phyloP scores from a whole-genome alignment of 805 yeast species.

The Metschnikowia continentalis region DNA sequence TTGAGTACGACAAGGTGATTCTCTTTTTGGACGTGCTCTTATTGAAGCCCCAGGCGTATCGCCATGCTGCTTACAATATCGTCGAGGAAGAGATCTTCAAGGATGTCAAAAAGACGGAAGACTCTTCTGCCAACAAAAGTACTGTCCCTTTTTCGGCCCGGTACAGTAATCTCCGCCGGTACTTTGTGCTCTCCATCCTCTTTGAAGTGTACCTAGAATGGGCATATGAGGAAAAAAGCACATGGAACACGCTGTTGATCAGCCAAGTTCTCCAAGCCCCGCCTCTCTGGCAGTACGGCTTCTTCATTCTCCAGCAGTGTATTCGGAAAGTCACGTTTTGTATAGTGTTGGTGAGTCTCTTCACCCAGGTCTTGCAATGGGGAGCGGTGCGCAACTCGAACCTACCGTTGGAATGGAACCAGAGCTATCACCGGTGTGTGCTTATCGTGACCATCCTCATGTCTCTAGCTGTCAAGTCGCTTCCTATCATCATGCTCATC shows the following conservation, averaged over 20 bases:
- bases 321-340: conserved; percentile 43
- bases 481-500: conserved; percentile 89
- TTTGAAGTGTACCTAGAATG: conserved; percentile 89
- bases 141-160: not conserved
- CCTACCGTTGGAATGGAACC: conserved; percentile 25
- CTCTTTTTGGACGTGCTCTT: conserved; percentile 79
- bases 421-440: conserved; percentile 35
- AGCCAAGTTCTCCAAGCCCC: conserved; percentile 26
- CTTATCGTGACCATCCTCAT: conserved; percentile 67
- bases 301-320: conserved; percentile 51
- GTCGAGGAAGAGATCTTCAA: conserved; percentile 28
- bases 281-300: conserved; percentile 49
- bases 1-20: conserved; percentile 83
- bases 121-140: not conserved
- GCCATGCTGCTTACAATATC: conserved; percentile 80
- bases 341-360: conserved; percentile 27
- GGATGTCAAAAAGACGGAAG: not conserved
- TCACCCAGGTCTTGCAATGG: conserved; percentile 18
- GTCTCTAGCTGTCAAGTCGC: conserved; percentile 73
- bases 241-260: conserved; percentile 25
- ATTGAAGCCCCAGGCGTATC: conserved; percentile 80
- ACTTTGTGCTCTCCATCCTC: conserved; percentile 59
- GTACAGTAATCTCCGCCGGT: conserved; percentile 32
- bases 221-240: conserved; percentile 79
- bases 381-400: conserved; percentile 18